Evolutionary conservation across 208 protist species (phyloP), one percentile per base, ranked within the genome.

Genomic region (Wallacemonas sp.): DNA sequence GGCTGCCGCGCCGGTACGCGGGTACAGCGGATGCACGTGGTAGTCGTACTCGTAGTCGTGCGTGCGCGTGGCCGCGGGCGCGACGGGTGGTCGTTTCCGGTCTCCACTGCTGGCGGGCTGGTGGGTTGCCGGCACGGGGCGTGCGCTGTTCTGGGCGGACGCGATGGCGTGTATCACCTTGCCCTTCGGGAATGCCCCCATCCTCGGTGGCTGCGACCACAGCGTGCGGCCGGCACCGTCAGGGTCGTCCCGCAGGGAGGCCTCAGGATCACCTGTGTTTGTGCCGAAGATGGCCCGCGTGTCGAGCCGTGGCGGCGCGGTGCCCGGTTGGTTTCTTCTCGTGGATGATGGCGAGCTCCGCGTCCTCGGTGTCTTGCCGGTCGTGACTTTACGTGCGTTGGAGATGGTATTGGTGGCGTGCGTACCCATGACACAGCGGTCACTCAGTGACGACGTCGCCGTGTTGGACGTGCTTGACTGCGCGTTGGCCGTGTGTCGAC

Each of bases 11-110:
- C 5, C 42, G 12, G 24, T 38, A 24, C 61, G 38, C 10, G 41
- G 6, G 38, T 64, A 55, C 3, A 71, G 53, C 6, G 66, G 66
- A 46, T 63, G 66, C 1, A 61, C 34, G 29, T 45, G 50, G 48
- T 71, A 71, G 36, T n/a, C 39, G 36, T 66, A 66, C n/a, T 44
- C 2, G 24, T 45, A 71, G 30, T 57, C 50, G 34, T 63, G 24
- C 22, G 41, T 22, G 8, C n/a, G 6, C 6, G 24, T 29, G 34
- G 17, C 42, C 37, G 48, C 52, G 26, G n/a, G n/a, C n/a, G n/a
- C n/a, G n/a, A n/a, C n/a, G n/a, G n/a, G n/a, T n/a, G n/a, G n/a
- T n/a, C n/a, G n/a, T 54, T 57, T 8, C 10, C 19, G 17, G 48
- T 66, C 10, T 29, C 19, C 57, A 26, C 22, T 5, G 41, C 15